Conservation (phyloP, 805 yeast species). For the Jamesozyma lodderae region DNA sequence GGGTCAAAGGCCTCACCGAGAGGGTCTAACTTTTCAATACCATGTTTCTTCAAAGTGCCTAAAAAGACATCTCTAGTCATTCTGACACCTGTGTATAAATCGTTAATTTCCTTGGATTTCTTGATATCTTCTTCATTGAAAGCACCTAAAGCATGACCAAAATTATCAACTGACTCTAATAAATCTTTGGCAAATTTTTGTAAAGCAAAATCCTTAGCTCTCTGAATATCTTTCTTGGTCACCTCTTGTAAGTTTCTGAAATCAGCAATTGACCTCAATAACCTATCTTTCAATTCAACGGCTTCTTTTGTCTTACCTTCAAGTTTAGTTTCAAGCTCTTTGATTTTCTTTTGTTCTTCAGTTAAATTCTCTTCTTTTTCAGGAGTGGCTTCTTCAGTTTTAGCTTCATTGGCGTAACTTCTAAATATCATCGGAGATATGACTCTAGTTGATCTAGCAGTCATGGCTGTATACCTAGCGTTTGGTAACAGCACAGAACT, state of each 20-base stretch:
- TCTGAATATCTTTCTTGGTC: constrained; percentile 76
- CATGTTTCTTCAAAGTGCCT: constrained; percentile 73
- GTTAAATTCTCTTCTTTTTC: constrained; percentile 12
- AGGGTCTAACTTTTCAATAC: constrained; percentile 73
- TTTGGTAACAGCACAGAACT: not conserved
- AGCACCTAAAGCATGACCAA: constrained; percentile 72
- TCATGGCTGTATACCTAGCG: not conserved
- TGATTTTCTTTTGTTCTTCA: constrained; percentile 23
- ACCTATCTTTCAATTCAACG: constrained; percentile 75
- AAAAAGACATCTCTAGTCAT: constrained; percentile 85
- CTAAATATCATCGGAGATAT: constrained; percentile 8
- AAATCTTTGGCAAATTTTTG: constrained; percentile 88
- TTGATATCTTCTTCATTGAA: constrained; percentile 55
- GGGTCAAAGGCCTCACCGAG: constrained; percentile 83
- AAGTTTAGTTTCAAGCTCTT: constrained; percentile 43
- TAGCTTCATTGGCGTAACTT: constrained; percentile 22
- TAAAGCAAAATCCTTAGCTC: constrained; percentile 82
- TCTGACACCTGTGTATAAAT: constrained; percentile 77
- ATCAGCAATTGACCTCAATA: constrained; percentile 79
- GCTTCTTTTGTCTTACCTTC: constrained; percentile 59
- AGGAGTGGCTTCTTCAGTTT: constrained; percentile 14
- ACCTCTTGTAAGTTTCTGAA: constrained; percentile 88
- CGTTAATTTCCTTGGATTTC: constrained; percentile 54
- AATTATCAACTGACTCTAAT: constrained; percentile 83
- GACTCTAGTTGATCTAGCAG: not conserved